These are phyloP conservation scores for Bruguiera parviflora DNA, from an alignment of 345 rosid genomes.

Conservation along the genomic window DNA sequence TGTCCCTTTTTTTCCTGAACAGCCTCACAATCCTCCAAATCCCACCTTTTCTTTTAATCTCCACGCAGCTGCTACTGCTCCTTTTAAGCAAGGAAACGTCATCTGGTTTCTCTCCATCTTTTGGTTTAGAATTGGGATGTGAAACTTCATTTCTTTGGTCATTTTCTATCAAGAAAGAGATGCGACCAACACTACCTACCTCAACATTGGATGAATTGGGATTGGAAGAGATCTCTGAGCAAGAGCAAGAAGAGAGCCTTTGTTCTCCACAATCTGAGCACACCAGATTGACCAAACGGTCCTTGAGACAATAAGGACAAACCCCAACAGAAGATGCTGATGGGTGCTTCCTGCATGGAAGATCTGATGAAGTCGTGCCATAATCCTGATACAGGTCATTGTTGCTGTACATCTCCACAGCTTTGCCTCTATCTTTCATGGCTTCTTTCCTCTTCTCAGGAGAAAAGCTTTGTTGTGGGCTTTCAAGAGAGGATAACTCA, in stretches of 20 bases:
- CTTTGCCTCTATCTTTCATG: constrained; percentile 90
- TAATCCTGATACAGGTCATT: constrained; percentile 40
- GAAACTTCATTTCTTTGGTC: constrained; percentile 33
- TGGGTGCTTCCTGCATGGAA: constrained; percentile 87
- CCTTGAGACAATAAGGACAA: constrained; percentile 81
- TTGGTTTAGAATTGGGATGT: constrained; percentile 37
- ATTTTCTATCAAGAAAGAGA: constrained; percentile 79
- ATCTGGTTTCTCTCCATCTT: constrained; percentile 33
- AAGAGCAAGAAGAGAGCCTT: constrained; percentile 87
- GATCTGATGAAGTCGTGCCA: constrained; percentile 41
- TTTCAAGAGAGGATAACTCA: constrained; percentile 8
- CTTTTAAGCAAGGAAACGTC: constrained; percentile 64
- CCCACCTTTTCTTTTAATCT: constrained; percentile 73
- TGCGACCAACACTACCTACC: constrained; percentile 64
- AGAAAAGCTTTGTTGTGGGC: neutral
- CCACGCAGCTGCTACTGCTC: constrained; percentile 84
- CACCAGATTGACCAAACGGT: constrained; percentile 74
- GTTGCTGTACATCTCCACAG: constrained; percentile 45
- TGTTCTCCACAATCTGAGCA: constrained; percentile 97
- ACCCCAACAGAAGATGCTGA: constrained; percentile 65
- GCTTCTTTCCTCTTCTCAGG: constrained; percentile 6
- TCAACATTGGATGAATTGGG: constrained; percentile 59
- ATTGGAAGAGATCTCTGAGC: constrained; percentile 71
- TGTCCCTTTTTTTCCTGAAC: constrained; percentile 58
- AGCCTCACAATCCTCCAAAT: constrained; percentile 76